Evolutionary conservation across 139 green algal genomes (phyloP).

Genomic region (Micractinium sp.): DNA sequence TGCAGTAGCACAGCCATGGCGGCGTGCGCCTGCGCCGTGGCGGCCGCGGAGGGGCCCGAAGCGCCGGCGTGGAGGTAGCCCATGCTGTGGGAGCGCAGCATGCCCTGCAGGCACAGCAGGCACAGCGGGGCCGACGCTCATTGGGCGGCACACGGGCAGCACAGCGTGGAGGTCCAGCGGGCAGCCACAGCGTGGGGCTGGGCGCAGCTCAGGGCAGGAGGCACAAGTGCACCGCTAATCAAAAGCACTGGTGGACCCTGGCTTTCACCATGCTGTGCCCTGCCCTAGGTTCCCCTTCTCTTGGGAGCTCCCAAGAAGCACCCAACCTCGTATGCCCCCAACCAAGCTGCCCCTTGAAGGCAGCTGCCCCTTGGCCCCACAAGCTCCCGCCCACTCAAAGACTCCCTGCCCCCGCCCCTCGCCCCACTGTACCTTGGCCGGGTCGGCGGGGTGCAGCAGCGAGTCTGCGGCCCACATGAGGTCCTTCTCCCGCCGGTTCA

Average conservation of each 20-base stretch:
- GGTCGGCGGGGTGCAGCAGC: constrained; percentile 19
- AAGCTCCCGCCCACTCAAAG: no score
- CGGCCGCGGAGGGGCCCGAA: not conserved
- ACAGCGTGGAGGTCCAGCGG: not conserved
- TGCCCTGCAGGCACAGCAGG: not conserved
- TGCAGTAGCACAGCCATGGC: constrained; percentile 22
- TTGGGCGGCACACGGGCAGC: no score
- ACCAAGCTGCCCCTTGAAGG: no score
- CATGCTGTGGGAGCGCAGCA: not conserved
- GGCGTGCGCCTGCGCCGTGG: constrained; percentile 1
- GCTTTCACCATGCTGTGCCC: no score
- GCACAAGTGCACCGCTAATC: no score
- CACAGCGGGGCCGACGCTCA: not conserved
- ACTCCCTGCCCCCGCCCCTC: no score
- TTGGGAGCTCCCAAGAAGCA: no score
- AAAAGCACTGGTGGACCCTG: no score
- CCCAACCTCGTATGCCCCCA: no score
- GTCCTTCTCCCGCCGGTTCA: constrained; percentile 83
- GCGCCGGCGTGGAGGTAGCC: not conserved
- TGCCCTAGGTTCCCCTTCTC: no score
- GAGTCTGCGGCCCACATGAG: constrained; percentile 71
- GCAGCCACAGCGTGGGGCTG: not conserved
- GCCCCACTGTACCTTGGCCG: constrained; percentile 14
- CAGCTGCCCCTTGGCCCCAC: no score
- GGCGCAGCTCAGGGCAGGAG: no score